Base-by-base conservation (phyloP, 2,329 filamentous ascomycete genomes). In the Neofusicoccum cordaticola region DNA sequence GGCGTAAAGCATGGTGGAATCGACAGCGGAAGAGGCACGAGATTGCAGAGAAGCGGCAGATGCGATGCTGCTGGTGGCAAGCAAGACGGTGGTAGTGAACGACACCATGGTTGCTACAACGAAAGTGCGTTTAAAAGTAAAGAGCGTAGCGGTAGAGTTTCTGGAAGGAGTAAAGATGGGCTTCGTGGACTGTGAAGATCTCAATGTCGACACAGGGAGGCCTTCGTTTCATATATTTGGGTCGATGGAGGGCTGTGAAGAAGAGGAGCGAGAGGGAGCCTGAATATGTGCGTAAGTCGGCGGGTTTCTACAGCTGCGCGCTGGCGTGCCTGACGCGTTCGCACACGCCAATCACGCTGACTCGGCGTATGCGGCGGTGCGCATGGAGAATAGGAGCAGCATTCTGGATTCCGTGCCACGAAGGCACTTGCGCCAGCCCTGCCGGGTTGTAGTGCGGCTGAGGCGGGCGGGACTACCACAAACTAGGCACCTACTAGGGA, bases 151-250 rank as follows among this genome's bases (percentile, higher is more conserved):
- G n/a, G 37, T 11, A n/a, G 15, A n/a, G 12, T 17, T 63, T 53
- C 61, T 63, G 39, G 27, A 45, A 27, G 48, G 48, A 53, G 61
- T 53, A 53, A 53, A n/a, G 48, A 63, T 47, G 61, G 6, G 17
- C 22, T 3, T 34, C 45, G 60, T 47, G 61, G 6, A n/a, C 22
- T 3, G 17, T 53, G 60, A 53, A 44, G 60, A 51, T 52, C 41
- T 31, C 31, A 63, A 53, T 51, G 61, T 63, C 15, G 39, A 47
- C 13, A 13, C 22, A 53, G 17, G 48, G 61, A 9, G 42, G 56
- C 56, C 56, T 60, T 60, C 41, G 61, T 63, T 62, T 63, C 61
- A 44, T 22, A 44, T 47, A 47, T 51, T 45, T 42, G 48, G 61
- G 61, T 19, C 61, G 31, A 15, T 17, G 42, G 39, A 11, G 13